These are phyloP conservation scores for Erythrophleum ivorense DNA, from an alignment of 331 rosid species.

Conservation along the genomic window DNA sequence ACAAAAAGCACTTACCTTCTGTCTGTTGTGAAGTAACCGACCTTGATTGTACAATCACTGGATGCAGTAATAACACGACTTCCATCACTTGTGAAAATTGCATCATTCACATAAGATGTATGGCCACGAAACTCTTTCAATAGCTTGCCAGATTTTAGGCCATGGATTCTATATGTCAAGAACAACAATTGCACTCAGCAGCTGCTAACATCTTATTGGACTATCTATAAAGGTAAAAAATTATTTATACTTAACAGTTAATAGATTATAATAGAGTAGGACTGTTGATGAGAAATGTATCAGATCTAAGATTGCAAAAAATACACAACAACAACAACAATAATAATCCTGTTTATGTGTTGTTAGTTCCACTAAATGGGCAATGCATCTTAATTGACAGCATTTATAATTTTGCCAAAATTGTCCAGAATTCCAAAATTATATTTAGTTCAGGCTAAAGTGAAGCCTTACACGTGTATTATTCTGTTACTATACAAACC, in stretches of 20 bases:
- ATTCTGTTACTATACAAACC: neutral
- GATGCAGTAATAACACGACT: slow-evolving; percentile 92
- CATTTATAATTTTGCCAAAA: neutral
- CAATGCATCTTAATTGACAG: too few species aligned
- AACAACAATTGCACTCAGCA: slow-evolving; percentile 32
- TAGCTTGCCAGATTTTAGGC: slow-evolving; percentile 92
- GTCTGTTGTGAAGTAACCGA: slow-evolving; percentile 41
- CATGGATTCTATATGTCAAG: slow-evolving; percentile 73
- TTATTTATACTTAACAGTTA: neutral
- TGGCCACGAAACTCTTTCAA: slow-evolving; percentile 99
- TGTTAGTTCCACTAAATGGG: too few species aligned
- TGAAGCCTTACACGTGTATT: neutral
- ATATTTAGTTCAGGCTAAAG: neutral
- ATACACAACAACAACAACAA: neutral
- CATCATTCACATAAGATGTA: slow-evolving; percentile 91
- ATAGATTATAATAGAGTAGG: slow-evolving; percentile 17
- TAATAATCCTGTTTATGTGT: neutral
- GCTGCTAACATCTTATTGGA: slow-evolving; percentile 18
- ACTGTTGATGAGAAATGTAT: neutral
- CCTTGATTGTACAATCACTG: slow-evolving; percentile 98
- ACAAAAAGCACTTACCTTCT: neutral
- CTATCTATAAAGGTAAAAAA: slow-evolving; percentile 12
- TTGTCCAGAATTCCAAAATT: neutral
- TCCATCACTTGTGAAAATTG: slow-evolving; percentile 87
- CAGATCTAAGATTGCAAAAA: neutral